Base-by-base conservation (phyloP, 805 yeast species). In the Ascoidea tarda region DNA sequence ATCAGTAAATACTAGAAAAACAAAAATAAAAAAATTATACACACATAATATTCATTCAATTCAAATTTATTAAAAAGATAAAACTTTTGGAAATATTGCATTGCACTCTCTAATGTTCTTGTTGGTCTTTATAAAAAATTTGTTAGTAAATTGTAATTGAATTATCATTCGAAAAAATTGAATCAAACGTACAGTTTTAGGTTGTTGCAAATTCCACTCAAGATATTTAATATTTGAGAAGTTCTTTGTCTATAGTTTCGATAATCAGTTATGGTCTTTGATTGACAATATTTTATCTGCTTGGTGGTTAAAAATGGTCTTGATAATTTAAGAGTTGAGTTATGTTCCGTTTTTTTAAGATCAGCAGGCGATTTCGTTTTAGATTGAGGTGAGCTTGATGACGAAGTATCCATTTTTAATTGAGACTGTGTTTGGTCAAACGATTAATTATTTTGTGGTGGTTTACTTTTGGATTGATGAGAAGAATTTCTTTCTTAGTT, bases 81-180 rank as follows among this genome's bases (percentile, higher is more conserved):
- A 59, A 74, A 84, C 50, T 88, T 69, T 59, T 88, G 95, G 61
- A 81, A 84, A 57, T 81, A 81, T 56, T 79, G 75, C 78, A 85
- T 79, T 3, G 93, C 74, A 6, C 86, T 75, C 55, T 82, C 83
- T 49, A 88, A 67, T 1, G 87, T 81, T 50, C 82, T 71, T 21
- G 84, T 68, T 0, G 96, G 96, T 55, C 28, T 21, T 21, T 21
- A 21, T 21, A 21, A 21, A 21, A 21, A 21, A 21, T 21, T 21
- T 21, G 3, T 21, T 21, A 21, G 28, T 21, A 21, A 21, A 21
- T 21, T 21, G 28, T 21, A 21, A 21, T 21, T 21, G 28, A 21
- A 21, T 21, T 21, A 21, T 21, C 28, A 21, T 21, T 3, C 3
- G 3, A 21, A 21, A 21, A 21, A 21, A 21, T 21, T 21, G 28